These are phyloP conservation scores for Mycena belliarum DNA, from an alignment of 768 basidiomycete species.

Conservation along the genomic window DNA sequence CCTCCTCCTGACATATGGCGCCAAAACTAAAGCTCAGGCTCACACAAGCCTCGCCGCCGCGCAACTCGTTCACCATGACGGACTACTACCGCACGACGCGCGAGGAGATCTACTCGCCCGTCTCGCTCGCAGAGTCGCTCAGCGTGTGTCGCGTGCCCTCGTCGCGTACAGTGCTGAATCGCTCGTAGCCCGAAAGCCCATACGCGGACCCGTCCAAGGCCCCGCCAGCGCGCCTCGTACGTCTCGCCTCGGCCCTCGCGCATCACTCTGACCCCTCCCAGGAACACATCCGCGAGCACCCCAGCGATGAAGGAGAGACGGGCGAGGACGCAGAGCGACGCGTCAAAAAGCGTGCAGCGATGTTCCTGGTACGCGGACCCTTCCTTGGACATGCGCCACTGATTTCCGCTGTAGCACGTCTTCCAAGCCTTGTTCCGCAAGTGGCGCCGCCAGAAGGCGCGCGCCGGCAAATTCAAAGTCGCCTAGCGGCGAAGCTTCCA, in stretches of 20 bases:
- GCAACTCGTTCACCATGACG: constrained; percentile 14
- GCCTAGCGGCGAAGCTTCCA: background rate
- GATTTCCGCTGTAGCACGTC: background rate
- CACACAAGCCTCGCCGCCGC: background rate
- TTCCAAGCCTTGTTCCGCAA: constrained; percentile 7
- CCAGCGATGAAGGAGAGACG: background rate
- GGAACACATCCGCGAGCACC: background rate
- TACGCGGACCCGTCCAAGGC: background rate
- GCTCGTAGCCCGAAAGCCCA: background rate
- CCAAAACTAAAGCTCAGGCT: constrained; percentile 1
- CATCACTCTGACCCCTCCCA: background rate
- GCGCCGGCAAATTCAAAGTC: background rate
- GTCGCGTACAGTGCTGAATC: background rate
- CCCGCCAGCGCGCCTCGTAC: constrained; percentile 1
- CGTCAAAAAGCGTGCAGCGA: background rate
- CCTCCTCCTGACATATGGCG: background rate
- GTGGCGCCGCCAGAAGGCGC: constrained; percentile 2
- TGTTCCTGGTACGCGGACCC: background rate
- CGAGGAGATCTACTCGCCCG: constrained; percentile 11
- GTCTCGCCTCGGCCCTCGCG: background rate
- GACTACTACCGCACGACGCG: constrained; percentile 17
- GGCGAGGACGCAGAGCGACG: background rate
- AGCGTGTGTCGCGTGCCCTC: background rate
- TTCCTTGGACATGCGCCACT: background rate
- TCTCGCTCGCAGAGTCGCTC: constrained; percentile 1